Evolutionary conservation across 257 asterid species (phyloP), one percentile per base, ranked within the genome.

Genomic region (Buddleja alternifolia): DNA sequence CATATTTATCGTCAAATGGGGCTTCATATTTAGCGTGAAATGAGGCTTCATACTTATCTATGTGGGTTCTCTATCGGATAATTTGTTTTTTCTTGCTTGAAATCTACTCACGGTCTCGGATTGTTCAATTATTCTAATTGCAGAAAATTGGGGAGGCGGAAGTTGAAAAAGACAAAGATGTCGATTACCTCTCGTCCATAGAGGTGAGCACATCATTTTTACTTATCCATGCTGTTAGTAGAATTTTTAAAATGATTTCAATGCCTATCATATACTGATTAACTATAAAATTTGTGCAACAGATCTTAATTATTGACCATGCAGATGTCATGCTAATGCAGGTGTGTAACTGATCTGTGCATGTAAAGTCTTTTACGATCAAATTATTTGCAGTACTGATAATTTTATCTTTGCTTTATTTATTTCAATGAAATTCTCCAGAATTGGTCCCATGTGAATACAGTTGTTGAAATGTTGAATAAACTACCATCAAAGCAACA

Each of bases 121-220:
- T 66, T 62, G 48, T 23, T 51, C 48, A 50, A 54, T 63, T 72
- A 52, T 50, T 60, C 34, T 77, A n/a, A 16, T 56, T 77, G 69
- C 87, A 93, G 99, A 93, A 93, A 93, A 88, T 93, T 56, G 95
- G 88, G 75, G 95, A 87, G 76, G 88, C 95, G 25, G 97, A 88
- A 78, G 79, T 45, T 21, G 82, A 63, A 24, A 90, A 87, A 72
- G 99, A 85, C 60, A 90, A 90, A 70, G 96, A 93, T 76, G 84
- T 90, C n/a, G 97, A 93, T 86, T 93, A 86, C 85, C 94, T 93
- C 75, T 93, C 99, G 63, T 93, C 99, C 4, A 84, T 93, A 67
- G 99, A 93, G 90, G 99, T 93, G 76, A 70, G 68, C 52, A 17
- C 62, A 14, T 51, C 40, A 54, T 20, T 66, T 47, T 71, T 53